Conservation (phyloP, 2,329 filamentous ascomycete species). For the Sclerotinia subarctica region DNA sequence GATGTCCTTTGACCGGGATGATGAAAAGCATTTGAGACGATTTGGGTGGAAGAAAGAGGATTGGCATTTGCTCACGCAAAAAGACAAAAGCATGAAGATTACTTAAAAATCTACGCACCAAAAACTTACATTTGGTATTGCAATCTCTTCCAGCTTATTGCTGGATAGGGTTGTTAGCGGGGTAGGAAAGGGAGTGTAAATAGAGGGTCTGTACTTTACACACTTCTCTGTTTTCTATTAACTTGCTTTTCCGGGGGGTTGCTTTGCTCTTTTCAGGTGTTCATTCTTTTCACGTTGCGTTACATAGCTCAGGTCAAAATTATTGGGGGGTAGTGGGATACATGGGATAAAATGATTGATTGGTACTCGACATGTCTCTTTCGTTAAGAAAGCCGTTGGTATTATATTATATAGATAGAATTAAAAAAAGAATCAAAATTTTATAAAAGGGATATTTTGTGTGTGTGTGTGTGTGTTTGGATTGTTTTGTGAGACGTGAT, state of each 20-base stretch:
- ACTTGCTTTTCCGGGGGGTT: constrained; percentile 1
- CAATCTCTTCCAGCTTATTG: neutral
- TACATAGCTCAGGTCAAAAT: constrained; percentile 11
- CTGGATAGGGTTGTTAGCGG: neutral
- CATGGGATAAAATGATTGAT: constrained; percentile 14
- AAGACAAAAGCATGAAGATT: constrained; percentile 8
- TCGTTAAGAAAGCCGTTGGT: neutral
- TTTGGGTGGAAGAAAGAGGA: constrained; percentile 13
- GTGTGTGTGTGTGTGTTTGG: neutral
- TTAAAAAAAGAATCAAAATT: constrained; percentile 14
- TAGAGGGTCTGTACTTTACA: constrained; percentile 1
- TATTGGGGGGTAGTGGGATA: neutral
- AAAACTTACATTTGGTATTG: constrained; percentile 4
- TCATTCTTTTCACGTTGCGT: neutral
- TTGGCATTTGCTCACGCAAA: constrained; percentile 19
- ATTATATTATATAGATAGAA: constrained; percentile 10
- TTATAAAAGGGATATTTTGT: neutral
- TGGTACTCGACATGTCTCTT: neutral
- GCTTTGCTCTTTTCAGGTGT: constrained; percentile 13
- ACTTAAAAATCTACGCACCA: neutral
- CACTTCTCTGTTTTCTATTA: neutral
- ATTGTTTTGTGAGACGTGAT: neutral
- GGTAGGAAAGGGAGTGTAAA: constrained; percentile 2
- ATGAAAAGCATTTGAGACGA: constrained; percentile 18
- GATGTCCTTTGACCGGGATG: constrained; percentile 15